phyloP scores from a whole-genome alignment of 225 moss, liverwort and hornwort species.

The Physcomitrium patens region DNA sequence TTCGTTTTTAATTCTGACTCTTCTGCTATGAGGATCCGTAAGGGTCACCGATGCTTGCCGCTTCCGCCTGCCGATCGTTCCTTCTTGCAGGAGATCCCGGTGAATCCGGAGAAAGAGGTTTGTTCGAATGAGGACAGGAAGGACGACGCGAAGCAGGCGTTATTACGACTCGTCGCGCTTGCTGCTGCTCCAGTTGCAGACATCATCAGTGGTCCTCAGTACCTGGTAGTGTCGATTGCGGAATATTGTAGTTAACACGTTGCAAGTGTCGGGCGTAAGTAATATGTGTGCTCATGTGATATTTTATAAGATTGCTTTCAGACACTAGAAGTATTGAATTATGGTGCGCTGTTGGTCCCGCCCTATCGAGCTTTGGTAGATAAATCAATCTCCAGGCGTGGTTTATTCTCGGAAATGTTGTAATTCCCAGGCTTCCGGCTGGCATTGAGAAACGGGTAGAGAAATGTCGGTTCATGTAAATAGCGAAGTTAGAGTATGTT shows the following conservation, averaged over 20 bases:
- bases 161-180: not conserved
- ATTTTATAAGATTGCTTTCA: constrained; percentile 34
- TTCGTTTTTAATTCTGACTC: not conserved
- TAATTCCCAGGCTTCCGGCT: constrained; percentile 55
- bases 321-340: constrained; percentile 43
- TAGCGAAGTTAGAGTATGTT: constrained; percentile 41
- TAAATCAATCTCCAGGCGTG: constrained; percentile 40
- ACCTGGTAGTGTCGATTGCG: not conserved
- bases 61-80: constrained; percentile 32
- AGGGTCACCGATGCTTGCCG: constrained; percentile 40
- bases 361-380: constrained; percentile 17
- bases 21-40: constrained; percentile 52
- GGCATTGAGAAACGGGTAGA: constrained; percentile 47
- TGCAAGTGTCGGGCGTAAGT: constrained; percentile 22
- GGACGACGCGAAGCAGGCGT: not conserved
- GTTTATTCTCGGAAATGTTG: constrained; percentile 52
- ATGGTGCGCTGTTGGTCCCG: constrained; percentile 28
- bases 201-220: not conserved
- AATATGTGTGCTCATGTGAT: constrained; percentile 12
- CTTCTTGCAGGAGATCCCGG: constrained; percentile 28
- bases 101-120: constrained; percentile 7
- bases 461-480: constrained; percentile 54
- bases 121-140: constrained; percentile 14
- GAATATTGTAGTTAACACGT: constrained; percentile 31
- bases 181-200: constrained; percentile 27